Evolutionary conservation across 495 filamentous ascomycete species (phyloP), one percentile per base, ranked within the genome.

Genomic region (Friedmanniomyces endolithicus): DNA sequence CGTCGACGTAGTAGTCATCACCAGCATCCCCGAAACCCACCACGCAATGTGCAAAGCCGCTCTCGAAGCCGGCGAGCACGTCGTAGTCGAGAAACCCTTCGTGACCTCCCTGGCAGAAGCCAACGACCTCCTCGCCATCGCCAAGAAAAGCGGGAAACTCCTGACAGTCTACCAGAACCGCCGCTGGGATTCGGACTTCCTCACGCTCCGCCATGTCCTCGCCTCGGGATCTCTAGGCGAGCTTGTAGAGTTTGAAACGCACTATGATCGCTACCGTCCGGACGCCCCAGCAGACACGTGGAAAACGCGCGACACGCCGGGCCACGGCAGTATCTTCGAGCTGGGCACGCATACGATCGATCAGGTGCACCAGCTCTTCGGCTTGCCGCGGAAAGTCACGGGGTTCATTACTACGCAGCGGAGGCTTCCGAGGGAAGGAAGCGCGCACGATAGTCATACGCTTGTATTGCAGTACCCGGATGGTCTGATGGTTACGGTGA

Each of bases 61-160:
- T 1, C 72, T 96, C 16, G 75, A 81, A 62, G 74, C 75, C 16
- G 84, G 86, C 47, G 95, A 94, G 69, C 80, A 95, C 66, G 85
- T 94, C 22, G 74, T 95, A 24, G 82, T 88, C 39, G 90, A 95
- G 70, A 96, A 96, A 70, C 90, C 90, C 0, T 90, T 95, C 67
- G 83, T 86, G 8, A 81, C 85, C 11, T 86, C 82, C 4, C 71
- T 75, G 16, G 67, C 75, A 50, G 83, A 96, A 70, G 87, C 88
- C 11, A 72, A 81, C 37, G 73, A 82, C 58, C 78, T 96, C 1
- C 73, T 85, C 48, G 70, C 67, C 4, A 68, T 92, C 12, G 81
- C 90, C 1, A 70, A 77, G 56, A 73, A 80, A 62, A 71, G 75
- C 45, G 73, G 77, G 39, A 80, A 74, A 54, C 63, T 82, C 43